phyloP scores from a whole-genome alignment of 306 rosid species.

The Cucumis melo region DNA sequence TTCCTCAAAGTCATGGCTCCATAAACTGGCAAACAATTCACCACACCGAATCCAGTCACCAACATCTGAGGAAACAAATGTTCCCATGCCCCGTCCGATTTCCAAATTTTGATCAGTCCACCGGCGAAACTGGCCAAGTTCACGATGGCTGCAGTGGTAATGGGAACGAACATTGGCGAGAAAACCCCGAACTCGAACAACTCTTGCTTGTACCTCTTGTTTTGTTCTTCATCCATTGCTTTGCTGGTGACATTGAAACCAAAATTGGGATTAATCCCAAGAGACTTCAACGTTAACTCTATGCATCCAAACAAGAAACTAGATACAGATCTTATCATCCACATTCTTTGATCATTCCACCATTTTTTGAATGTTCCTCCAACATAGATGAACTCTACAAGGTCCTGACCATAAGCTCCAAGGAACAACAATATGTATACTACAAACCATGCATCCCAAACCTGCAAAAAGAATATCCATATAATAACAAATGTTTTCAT shows the following conservation, averaged over 20 bases:
- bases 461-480: no score
- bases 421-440: slow-evolving; percentile 17
- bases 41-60: slow-evolving; percentile 14
- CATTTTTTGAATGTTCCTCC: slow-evolving; percentile 17
- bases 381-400: slow-evolving; percentile 9
- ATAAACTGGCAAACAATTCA: slow-evolving; percentile 20
- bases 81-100: not conserved
- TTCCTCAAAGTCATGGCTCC: slow-evolving; percentile 17
- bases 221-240: slow-evolving; percentile 18
- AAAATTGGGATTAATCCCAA: slow-evolving; percentile 4
- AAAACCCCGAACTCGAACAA: slow-evolving; percentile 21
- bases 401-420: slow-evolving; percentile 23
- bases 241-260: slow-evolving; percentile 28
- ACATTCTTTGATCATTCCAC: slow-evolving; percentile 41
- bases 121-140: slow-evolving; percentile 11
- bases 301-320: slow-evolving; percentile 10
- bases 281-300: slow-evolving; percentile 11
- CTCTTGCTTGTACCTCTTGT: slow-evolving; percentile 27
- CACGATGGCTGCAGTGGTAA: slow-evolving; percentile 18
- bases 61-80: slow-evolving; percentile 12
- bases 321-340: slow-evolving; percentile 22
- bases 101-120: slow-evolving; percentile 1
- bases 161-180: slow-evolving; percentile 23
- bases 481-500: no score
- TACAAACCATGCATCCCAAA: slow-evolving; percentile 11